A percentile compares a stretch with the other conserved stretches of the same genome.
Conservation (phyloP, 257 asterid genomes). For the Fraxinus quadrangulata region DNA sequence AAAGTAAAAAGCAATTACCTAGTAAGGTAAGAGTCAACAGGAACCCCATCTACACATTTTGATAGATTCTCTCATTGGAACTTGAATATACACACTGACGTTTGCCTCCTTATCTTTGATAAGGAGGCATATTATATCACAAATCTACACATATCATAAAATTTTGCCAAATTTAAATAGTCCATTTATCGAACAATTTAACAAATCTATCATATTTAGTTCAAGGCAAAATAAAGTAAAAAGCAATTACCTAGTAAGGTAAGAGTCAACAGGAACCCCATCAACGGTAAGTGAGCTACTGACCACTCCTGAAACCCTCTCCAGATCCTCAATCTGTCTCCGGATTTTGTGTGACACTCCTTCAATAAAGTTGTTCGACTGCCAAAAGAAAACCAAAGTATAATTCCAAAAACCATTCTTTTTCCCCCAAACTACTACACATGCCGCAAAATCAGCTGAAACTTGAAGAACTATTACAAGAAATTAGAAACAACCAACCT, state of each 20-base stretch:
- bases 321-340: slow-evolving; percentile 85
- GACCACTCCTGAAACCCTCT: slow-evolving; percentile 71
- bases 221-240: not conserved
- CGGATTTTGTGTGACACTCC: slow-evolving; percentile 81
- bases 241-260: slow-evolving; percentile 66
- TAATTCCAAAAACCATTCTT: slow-evolving; percentile 9
- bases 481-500: slow-evolving; percentile 36
- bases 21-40: slow-evolving; percentile 88
- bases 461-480: not conserved
- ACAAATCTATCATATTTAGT: not conserved
- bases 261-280: slow-evolving; percentile 94
- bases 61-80: too few relatives aligned
- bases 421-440: not conserved
- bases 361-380: slow-evolving; percentile 86
- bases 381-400: slow-evolving; percentile 17
- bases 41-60: too few relatives aligned
- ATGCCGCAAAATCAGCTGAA: slow-evolving; percentile 19
- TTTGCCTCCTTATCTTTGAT: too few relatives aligned
- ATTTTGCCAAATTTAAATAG: slow-evolving; percentile 13
- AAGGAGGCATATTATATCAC: too few relatives aligned
- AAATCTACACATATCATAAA: too few relatives aligned
- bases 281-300: slow-evolving; percentile 86
- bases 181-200: not conserved
- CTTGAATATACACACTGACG: too few relatives aligned
- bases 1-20: slow-evolving; percentile 39